Conservation (phyloP, 1,284 basidiomycete genomes). For the Pyrrhoderma lamaoense region DNA sequence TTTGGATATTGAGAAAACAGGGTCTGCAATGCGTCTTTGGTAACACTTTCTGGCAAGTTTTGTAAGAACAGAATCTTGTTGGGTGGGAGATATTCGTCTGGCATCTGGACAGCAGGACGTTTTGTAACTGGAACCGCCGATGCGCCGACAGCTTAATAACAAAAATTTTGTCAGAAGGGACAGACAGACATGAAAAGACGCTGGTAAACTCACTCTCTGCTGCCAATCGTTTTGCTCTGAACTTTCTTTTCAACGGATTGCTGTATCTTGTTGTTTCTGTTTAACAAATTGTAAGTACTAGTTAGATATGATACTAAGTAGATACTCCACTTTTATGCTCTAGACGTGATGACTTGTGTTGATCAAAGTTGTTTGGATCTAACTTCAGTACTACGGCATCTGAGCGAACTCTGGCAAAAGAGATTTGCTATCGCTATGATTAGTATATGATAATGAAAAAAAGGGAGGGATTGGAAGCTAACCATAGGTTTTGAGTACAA, state of each 20-base stretch:
- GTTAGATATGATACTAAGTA: not conserved
- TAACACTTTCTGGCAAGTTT: slow-evolving; percentile 87
- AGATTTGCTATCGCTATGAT: slow-evolving; percentile 66
- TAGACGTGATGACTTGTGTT: slow-evolving; percentile 66
- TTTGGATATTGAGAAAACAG: slow-evolving; percentile 93
- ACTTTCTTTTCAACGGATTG: slow-evolving; percentile 83
- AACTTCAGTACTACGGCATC: slow-evolving; percentile 81
- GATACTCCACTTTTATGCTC: slow-evolving; percentile 72
- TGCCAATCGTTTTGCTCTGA: slow-evolving; percentile 71
- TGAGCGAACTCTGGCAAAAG: slow-evolving; percentile 82
- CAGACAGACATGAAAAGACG: slow-evolving; percentile 11
- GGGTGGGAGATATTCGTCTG: slow-evolving; percentile 98
- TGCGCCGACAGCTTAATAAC: slow-evolving; percentile 60
- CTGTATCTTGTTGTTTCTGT: slow-evolving; percentile 74
- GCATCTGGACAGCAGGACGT: slow-evolving; percentile 87
- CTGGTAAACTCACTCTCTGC: slow-evolving; percentile 52
- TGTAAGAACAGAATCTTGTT: slow-evolving; percentile 99
- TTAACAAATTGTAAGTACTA: slow-evolving; percentile 2
- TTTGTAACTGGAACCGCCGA: slow-evolving; percentile 57
- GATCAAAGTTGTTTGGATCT: slow-evolving; percentile 59
- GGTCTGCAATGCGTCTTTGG: slow-evolving; percentile 82
- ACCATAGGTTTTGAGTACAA: slow-evolving; percentile 97
- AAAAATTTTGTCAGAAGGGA: slow-evolving; percentile 6
- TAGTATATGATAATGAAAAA: not conserved
- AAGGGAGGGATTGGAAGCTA: slow-evolving; percentile 22